Evolutionary conservation across 441 rosid genomes (phyloP).

Genomic region (Corymbia citriodora): DNA sequence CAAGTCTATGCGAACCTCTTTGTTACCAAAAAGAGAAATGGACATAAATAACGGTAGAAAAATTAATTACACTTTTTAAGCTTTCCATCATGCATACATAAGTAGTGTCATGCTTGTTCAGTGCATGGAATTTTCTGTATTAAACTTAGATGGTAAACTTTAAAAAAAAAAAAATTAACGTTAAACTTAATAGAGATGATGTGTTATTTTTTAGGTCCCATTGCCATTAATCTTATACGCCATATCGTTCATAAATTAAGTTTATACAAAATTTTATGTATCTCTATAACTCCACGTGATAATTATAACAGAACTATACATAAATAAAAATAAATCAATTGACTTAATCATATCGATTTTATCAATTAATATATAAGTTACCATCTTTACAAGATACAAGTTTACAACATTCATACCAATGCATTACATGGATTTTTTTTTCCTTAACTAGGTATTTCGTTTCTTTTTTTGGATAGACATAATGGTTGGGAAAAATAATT

Average conservation of each 20-base stretch:
- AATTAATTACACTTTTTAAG: not conserved
- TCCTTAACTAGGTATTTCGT: not conserved
- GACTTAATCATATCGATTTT: not conserved
- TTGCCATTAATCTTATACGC: not conserved
- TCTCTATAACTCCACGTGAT: not conserved
- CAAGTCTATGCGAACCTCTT: not conserved
- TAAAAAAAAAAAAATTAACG: too few species aligned
- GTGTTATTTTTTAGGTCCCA: too few species aligned
- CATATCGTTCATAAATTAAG: not conserved
- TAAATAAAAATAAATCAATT: not conserved
- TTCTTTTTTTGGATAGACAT: too few species aligned
- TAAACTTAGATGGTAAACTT: too few species aligned
- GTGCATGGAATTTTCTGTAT: too few species aligned
- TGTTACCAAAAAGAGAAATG: not conserved
- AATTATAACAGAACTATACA: not conserved
- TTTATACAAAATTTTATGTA: not conserved
- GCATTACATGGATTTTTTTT: not conserved
- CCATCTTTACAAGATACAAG: not conserved
- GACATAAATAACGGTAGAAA: too few species aligned
- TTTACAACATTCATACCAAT: not conserved
- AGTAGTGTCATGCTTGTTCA: too few species aligned
- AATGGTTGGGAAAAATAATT: not conserved
- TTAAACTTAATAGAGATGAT: too few species aligned
- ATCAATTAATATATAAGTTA: not conserved
- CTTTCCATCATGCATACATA: not conserved